Conservation (phyloP, 306 rosid genomes). For the peach (Prunus persica) region DNA sequence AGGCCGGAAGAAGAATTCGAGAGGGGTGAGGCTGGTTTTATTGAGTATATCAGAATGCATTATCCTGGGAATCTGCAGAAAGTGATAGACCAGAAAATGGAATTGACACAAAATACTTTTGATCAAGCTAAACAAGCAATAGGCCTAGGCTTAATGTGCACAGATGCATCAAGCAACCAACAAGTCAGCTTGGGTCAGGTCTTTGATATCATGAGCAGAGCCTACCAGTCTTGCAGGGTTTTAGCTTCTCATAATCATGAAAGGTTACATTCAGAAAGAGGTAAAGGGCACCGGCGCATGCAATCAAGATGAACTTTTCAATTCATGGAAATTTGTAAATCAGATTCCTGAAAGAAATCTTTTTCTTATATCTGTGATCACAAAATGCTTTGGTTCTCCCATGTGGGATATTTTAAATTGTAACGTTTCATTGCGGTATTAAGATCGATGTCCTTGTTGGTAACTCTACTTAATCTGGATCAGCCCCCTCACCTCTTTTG, state of each 20-base stretch:
- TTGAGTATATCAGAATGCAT: slow-evolving; percentile 40
- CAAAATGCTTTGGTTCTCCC: neutral
- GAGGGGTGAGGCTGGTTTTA: slow-evolving; percentile 34
- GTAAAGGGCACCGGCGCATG: slow-evolving; percentile 25
- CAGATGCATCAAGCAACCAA: slow-evolving; percentile 36
- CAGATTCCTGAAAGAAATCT: neutral
- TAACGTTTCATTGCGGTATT: neutral
- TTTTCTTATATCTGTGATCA: neutral
- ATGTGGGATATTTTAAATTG: neutral
- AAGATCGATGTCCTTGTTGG: neutral
- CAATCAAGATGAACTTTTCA: slow-evolving; percentile 19
- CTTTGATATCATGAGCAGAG: slow-evolving; percentile 33
- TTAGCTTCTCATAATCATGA: slow-evolving; percentile 26
- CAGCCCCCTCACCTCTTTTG: neutral
- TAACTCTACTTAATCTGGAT: neutral
- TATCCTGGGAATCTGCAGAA: slow-evolving; percentile 35
- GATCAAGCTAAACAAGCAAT: slow-evolving; percentile 40
- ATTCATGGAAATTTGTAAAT: neutral
- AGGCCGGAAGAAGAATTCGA: slow-evolving; percentile 36
- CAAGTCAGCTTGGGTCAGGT: slow-evolving; percentile 33
- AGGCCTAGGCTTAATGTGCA: slow-evolving; percentile 50
- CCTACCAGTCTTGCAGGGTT: slow-evolving; percentile 32
- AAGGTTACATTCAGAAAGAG: slow-evolving; percentile 33
- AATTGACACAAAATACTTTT: slow-evolving; percentile 28
- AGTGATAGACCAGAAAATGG: slow-evolving; percentile 48